Conservation (phyloP, 2,329 filamentous ascomycete genomes). For the Diaporthe helianthi region DNA sequence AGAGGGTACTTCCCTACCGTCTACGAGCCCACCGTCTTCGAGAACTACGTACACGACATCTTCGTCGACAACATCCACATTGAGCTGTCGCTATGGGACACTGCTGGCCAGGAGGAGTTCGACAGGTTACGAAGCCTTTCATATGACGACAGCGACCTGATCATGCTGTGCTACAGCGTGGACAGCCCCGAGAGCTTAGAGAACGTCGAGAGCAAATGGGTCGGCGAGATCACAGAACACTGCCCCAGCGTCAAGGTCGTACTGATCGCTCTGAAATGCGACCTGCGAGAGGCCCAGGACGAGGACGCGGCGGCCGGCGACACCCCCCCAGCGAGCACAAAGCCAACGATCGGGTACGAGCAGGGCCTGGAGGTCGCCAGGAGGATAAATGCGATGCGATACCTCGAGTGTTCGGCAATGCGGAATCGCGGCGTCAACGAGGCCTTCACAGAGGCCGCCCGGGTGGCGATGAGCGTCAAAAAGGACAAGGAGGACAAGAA, state of each 20-base stretch:
- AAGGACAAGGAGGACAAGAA: conserved; percentile 68
- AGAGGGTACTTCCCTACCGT: conserved; percentile 99
- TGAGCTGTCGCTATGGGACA: conserved; percentile 97
- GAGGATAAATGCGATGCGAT: conserved; percentile 89
- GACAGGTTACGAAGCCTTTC: conserved; percentile 93
- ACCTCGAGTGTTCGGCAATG: conserved; percentile 98
- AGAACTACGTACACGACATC: conserved; percentile 99
- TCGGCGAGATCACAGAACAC: conserved; percentile 96
- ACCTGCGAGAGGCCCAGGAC: conserved; percentile 79
- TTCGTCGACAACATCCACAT: conserved; percentile 98
- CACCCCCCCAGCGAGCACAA: conserved; percentile 55
- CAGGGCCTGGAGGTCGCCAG: conserved; percentile 90
- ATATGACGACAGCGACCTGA: conserved; percentile 95
- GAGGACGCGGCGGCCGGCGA: conserved; percentile 69
- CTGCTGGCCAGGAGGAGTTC: conserved; percentile 98
- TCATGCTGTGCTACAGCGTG: conserved; percentile 98
- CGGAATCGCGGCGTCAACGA: conserved; percentile 98
- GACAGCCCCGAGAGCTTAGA: conserved; percentile 96
- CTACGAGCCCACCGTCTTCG: conserved; percentile 97
- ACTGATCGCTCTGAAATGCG: conserved; percentile 94
- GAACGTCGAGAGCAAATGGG: conserved; percentile 99
- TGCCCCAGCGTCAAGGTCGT: conserved; percentile 95
- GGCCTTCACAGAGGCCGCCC: conserved; percentile 95
- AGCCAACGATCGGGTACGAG: conserved; percentile 85
- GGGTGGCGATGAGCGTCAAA: conserved; percentile 82